Conservation (phyloP, 768 basidiomycete genomes). For the Lactifluus subvellereus region DNA sequence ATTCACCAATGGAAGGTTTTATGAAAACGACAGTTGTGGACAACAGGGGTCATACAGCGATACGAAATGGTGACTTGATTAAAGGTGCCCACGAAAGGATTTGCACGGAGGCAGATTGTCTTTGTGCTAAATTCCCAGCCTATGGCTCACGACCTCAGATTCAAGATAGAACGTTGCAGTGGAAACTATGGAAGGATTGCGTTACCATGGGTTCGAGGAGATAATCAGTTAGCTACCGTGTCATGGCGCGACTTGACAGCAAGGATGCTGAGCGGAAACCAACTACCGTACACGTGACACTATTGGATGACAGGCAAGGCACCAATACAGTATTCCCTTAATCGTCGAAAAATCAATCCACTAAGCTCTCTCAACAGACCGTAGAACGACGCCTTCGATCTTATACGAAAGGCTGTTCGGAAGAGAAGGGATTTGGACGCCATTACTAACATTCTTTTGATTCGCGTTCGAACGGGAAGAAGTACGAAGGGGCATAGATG, state of each 20-base stretch:
- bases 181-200: slow-evolving; percentile 1
- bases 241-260: background rate
- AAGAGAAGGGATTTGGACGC: background rate
- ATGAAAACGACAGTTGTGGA: background rate
- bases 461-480: too few species aligned
- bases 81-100: background rate
- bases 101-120: background rate
- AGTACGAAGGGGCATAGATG: too few species aligned
- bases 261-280: background rate
- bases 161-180: slow-evolving; percentile 1
- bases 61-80: background rate
- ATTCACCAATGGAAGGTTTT: background rate
- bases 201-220: background rate
- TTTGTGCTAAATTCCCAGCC: too few species aligned
- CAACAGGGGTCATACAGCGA: background rate
- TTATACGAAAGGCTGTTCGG: background rate
- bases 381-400: background rate
- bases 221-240: background rate
- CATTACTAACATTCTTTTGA: too few species aligned
- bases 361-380: background rate
- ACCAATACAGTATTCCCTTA: background rate
- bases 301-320: background rate
- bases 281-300: background rate
- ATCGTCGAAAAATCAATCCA: background rate
- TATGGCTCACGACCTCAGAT: background rate